Evolutionary conservation across 306 rosid species (phyloP), one percentile per base, ranked within the genome.

Genomic region (Quercus gilva): DNA sequence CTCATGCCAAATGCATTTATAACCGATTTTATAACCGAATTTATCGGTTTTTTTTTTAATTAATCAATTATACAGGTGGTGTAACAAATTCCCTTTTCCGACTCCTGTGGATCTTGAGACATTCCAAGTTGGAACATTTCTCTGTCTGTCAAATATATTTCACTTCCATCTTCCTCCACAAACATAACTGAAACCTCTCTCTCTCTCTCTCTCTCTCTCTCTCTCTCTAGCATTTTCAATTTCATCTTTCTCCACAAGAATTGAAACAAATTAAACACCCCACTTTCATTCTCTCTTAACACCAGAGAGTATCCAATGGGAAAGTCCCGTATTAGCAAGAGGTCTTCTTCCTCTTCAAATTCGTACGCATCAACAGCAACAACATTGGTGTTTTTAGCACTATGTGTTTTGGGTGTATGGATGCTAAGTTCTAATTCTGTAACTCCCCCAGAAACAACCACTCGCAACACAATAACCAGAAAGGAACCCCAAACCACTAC

Each of bases 331-430:
- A 85, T 23, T 43, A 91, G 35, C 79, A 89, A 89, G 82, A 80
- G 96, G 69, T 58, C 94, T 1, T 90, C 89, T 0, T 65, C 72
- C 2, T 73, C 91, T 31, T 89, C 97, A 18, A 52, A 87, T 2
- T 90, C 98, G 13, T 91, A 85, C 31, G 78, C 88, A 20, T 88
- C 97, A 18, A 88, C 97, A 41, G 73, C 87, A 26, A 83, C 93
- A 19, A 83, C 86, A 5, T 25, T 88, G 64, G 78, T 83, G 31
- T 91, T 93, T 69, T 72, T 95, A 7, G 93, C 87, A 75, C 23
- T 93, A 18, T 90, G 94, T 71, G 90, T 93, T 85, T 83, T 91
- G 1, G 90, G 86, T 14, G 79, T 91, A 6, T 93, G 97, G 94
- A 87, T 88, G 90, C 84, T 95, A 61, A 86, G 83, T 74, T 79